Evolutionary conservation across 116 monocot species (phyloP).

Genomic region (Iris pallida): DNA sequence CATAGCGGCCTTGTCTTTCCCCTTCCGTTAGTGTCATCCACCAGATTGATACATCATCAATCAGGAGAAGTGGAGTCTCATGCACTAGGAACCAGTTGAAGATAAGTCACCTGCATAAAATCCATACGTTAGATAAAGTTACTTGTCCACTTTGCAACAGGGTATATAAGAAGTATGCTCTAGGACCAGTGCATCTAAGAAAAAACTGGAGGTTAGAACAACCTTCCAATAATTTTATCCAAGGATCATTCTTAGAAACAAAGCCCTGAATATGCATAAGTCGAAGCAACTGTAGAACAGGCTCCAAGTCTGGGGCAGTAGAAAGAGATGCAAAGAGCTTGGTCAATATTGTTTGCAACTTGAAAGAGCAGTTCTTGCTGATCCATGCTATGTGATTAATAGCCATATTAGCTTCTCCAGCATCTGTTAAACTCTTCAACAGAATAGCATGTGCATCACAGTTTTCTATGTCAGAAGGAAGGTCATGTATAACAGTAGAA

Average conservation of each 20-base stretch:
- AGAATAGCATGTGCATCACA: slow-evolving; percentile 54
- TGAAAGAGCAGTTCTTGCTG: slow-evolving; percentile 24
- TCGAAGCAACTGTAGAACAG: slow-evolving; percentile 47
- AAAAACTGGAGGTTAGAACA: neutral
- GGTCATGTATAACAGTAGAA: slow-evolving; percentile 24
- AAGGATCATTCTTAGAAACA: slow-evolving; percentile 24
- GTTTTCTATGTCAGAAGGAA: slow-evolving; percentile 30
- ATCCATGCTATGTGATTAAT: slow-evolving; percentile 60
- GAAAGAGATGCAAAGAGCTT: slow-evolving; percentile 68
- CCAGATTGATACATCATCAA: too few relatives aligned
- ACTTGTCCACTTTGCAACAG: too few relatives aligned
- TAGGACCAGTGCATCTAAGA: too few relatives aligned
- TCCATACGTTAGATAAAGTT: too few relatives aligned
- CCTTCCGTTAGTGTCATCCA: too few relatives aligned
- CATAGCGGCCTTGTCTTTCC: too few relatives aligned
- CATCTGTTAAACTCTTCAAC: slow-evolving; percentile 56
- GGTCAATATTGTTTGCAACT: slow-evolving; percentile 31
- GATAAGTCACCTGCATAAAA: too few relatives aligned
- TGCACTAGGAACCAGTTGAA: too few relatives aligned
- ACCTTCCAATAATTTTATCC: slow-evolving; percentile 13
- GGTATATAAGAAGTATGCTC: too few relatives aligned
- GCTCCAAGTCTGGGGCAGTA: slow-evolving; percentile 56
- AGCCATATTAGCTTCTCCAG: slow-evolving; percentile 52
- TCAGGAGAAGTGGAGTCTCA: too few relatives aligned
- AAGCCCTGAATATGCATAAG: slow-evolving; percentile 30